phyloP scores from a whole-genome alignment of 352 stramenopile species.

The Phytopythium chamaehyphon region DNA sequence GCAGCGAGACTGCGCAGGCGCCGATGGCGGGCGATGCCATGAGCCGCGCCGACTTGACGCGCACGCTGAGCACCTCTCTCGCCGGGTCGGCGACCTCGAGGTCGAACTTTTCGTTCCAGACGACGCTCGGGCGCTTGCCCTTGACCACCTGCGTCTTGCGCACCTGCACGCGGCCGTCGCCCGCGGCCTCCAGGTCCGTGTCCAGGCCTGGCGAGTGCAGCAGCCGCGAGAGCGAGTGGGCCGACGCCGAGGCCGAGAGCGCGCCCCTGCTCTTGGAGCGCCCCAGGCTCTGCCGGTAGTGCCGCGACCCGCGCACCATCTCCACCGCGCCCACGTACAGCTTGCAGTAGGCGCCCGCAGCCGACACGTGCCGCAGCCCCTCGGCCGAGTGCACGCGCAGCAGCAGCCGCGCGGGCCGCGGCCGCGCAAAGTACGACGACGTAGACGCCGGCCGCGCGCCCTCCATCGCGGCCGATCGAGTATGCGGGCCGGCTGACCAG shows the following conservation, averaged over 20 bases:
- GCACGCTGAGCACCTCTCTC: constrained; percentile 58
- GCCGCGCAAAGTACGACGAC: constrained; percentile 29
- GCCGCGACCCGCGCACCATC: constrained; percentile 32
- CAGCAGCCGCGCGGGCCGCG: constrained; percentile 34
- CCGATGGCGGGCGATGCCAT: constrained; percentile 60
- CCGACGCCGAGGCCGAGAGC: constrained; percentile 17
- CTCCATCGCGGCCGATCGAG: not conserved
- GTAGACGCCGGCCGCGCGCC: constrained; percentile 28
- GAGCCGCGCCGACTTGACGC: constrained; percentile 65
- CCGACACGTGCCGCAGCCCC: constrained; percentile 54
- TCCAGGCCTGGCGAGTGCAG: not conserved
- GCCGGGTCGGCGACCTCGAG: constrained; percentile 41
- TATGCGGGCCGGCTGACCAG: no score
- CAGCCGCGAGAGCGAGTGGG: constrained; percentile 14
- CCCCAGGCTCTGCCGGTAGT: constrained; percentile 26
- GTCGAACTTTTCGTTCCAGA: constrained; percentile 83
- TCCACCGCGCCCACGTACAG: constrained; percentile 55
- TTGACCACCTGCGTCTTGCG: constrained; percentile 72
- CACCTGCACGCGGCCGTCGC: constrained; percentile 26
- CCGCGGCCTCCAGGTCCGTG: constrained; percentile 6
- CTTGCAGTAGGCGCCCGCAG: constrained; percentile 72
- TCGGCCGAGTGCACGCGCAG: constrained; percentile 65
- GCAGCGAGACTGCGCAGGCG: constrained; percentile 40
- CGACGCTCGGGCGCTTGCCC: constrained; percentile 31
- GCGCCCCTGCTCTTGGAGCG: constrained; percentile 16